Evolutionary conservation across 2,329 filamentous ascomycete species (phyloP), one percentile per base, ranked within the genome.

Genomic region (Botryotinia calthae): DNA sequence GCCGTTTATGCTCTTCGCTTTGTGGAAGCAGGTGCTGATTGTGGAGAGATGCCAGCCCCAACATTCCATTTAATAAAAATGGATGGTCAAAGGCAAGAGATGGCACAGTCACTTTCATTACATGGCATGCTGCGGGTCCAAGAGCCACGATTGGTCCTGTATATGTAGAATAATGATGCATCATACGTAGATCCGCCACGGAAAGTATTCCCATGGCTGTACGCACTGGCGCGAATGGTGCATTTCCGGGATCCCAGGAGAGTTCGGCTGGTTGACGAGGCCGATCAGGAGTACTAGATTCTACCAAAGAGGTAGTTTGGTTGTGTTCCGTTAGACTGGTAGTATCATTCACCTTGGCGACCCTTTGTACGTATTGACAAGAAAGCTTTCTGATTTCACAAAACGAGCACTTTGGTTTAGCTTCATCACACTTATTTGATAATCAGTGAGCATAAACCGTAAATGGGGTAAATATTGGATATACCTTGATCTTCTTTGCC

Each of bases 401-500:
- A 70, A 76, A 80, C 25, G 66, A 58, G 64, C 79, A 80, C 70
- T 71, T 77, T n/a, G 79, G 79, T 48, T 76, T 77, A 9, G 65
- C 66, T 72, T 80, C 79, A 73, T 80, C 76, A 72, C 79, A 80
- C 79, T 79, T 51, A 28, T 73, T 76, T 48, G 74, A 62, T 34
- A 37, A 37, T 67, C 42, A 65, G 72, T 22, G 64, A 62, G 14
- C 2, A 22, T 28, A n/a, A 37, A 65, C 37, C 25, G 42, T 18
- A 44, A 48, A 68, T 28, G 25, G 37, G 18, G 22, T 34, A 34
- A 31, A 16, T 20, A 5, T 40, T 42, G 40, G 12, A 65, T 46
- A 28, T 76, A 79, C 79, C 75, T 80, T 80, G 70, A 80, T 76
- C 74, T 78, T 79, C 71, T 76, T 78, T 20, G 75, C 62, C 70